Evolutionary conservation across 1,284 basidiomycete genomes (phyloP).

Genomic region (Butyriboletus appendiculatus): DNA sequence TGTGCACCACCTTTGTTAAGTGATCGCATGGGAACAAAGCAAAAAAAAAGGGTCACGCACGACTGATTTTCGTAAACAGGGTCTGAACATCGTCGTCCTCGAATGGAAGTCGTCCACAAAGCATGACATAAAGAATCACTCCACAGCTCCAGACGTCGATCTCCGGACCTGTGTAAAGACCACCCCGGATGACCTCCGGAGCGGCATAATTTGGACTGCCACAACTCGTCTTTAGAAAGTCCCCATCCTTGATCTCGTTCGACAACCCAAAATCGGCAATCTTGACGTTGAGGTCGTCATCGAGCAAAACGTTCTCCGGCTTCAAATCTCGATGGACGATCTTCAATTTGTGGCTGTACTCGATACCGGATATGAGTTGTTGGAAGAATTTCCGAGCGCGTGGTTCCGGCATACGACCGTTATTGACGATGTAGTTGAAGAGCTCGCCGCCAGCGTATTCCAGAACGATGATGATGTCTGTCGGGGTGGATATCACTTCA

Average conservation of each 20-base stretch:
- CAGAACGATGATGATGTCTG: conserved; percentile 95
- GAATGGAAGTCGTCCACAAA: conserved; percentile 90
- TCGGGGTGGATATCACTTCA: conserved; percentile 92
- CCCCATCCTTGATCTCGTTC: conserved; percentile 93
- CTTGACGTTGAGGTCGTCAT: conserved; percentile 85
- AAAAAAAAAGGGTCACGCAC: conserved; percentile 65
- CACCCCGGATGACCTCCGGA: conserved; percentile 92
- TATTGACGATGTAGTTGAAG: conserved; percentile 93
- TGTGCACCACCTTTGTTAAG: conserved; percentile 31
- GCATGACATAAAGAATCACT: conserved; percentile 94
- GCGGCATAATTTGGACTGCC: conserved; percentile 97
- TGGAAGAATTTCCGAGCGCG: conserved; percentile 93
- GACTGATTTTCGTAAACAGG: conserved; percentile 91
- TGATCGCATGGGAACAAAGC: background rate
- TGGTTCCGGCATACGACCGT: conserved; percentile 85
- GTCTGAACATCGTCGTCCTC: conserved; percentile 94
- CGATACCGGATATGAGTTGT: conserved; percentile 94
- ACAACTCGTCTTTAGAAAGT: conserved; percentile 93
- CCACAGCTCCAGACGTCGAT: conserved; percentile 99
- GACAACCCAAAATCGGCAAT: conserved; percentile 96
- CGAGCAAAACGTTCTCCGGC: conserved; percentile 86
- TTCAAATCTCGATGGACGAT: conserved; percentile 97
- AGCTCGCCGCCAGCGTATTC: conserved; percentile 93
- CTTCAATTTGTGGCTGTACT: conserved; percentile 92
- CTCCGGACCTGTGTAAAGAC: conserved; percentile 92